Conservation (phyloP, 2,329 filamentous ascomycete genomes). For the Thelonectria rubi region DNA sequence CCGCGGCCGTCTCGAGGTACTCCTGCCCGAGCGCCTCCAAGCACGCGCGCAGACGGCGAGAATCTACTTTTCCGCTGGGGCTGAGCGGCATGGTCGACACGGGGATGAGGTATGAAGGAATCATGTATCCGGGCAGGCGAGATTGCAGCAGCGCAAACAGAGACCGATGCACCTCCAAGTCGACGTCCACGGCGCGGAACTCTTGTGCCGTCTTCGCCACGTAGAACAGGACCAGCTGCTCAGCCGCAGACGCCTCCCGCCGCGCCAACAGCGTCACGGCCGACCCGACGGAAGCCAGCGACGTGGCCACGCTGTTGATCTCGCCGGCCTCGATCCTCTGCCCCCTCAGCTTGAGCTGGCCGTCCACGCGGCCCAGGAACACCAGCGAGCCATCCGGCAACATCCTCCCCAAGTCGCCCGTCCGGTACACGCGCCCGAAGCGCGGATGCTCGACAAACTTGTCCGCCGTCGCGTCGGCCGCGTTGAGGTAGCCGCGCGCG, state of each 20-base stretch:
- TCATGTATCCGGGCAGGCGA: constrained; percentile 77
- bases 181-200: constrained; percentile 52
- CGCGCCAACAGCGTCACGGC: constrained; percentile 70
- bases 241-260: constrained; percentile 47
- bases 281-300: constrained; percentile 61
- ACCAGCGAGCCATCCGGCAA: constrained; percentile 79
- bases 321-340: constrained; percentile 83
- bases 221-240: constrained; percentile 76
- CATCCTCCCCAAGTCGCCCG: constrained; percentile 83
- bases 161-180: constrained; percentile 47
- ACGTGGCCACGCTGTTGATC: constrained; percentile 71
- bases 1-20: constrained; percentile 52
- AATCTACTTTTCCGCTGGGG: constrained; percentile 78
- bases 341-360: constrained; percentile 83
- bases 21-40: constrained; percentile 58
- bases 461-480: constrained; percentile 66
- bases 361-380: constrained; percentile 77
- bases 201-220: constrained; percentile 52
- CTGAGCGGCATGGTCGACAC: constrained; percentile 76
- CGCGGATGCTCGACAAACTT: constrained; percentile 75
- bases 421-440: constrained; percentile 81
- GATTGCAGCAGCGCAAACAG: constrained; percentile 65
- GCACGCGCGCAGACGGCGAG: constrained; percentile 56
- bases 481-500: constrained; percentile 76
- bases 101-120: constrained; percentile 78